phyloP scores from a whole-genome alignment of 2,329 filamentous ascomycete species.

The Parascedosporium putredinis region DNA sequence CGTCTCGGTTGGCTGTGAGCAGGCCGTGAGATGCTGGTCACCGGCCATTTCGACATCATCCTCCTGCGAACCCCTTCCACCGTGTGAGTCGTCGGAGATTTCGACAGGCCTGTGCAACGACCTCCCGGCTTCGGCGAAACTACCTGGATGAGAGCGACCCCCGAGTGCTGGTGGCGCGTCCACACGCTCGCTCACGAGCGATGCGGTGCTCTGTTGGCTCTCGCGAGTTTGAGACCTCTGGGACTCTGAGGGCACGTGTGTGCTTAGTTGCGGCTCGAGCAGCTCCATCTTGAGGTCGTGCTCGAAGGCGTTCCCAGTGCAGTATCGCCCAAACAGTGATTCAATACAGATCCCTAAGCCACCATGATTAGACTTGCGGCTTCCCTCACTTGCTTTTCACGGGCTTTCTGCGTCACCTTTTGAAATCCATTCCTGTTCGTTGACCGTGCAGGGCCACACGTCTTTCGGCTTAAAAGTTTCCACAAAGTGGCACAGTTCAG shows the following conservation, averaged over 20 bases:
- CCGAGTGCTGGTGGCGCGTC: no score
- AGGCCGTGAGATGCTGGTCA: constrained; percentile 1
- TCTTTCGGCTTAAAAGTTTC: constrained; percentile 60
- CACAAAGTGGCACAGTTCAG: constrained; percentile 65
- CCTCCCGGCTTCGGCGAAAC: not conserved
- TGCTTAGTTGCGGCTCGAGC: not conserved
- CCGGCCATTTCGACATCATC: not conserved
- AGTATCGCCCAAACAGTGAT: constrained; percentile 61
- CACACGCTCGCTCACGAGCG: no score
- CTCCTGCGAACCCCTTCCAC: not conserved
- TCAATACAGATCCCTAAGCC: constrained; percentile 45
- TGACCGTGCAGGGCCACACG: constrained; percentile 72
- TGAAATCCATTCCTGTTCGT: constrained; percentile 49
- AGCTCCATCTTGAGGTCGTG: constrained; percentile 41
- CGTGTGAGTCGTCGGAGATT: not conserved
- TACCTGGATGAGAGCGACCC: no score
- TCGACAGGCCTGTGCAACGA: not conserved
- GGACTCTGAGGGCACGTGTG: not conserved
- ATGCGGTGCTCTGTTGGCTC: not conserved
- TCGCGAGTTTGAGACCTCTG: not conserved
- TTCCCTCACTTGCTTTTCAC: not conserved
- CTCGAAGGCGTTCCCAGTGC: constrained; percentile 47
- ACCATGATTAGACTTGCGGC: not conserved
- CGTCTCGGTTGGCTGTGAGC: not conserved
- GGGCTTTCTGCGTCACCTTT: constrained; percentile 24